Percentiles rank a stretch among this genome's conserved stretches.
These are phyloP conservation scores for Cyberlindnera subsufficiens DNA, from an alignment of 805 yeast genomes.

Conservation along the genomic window DNA sequence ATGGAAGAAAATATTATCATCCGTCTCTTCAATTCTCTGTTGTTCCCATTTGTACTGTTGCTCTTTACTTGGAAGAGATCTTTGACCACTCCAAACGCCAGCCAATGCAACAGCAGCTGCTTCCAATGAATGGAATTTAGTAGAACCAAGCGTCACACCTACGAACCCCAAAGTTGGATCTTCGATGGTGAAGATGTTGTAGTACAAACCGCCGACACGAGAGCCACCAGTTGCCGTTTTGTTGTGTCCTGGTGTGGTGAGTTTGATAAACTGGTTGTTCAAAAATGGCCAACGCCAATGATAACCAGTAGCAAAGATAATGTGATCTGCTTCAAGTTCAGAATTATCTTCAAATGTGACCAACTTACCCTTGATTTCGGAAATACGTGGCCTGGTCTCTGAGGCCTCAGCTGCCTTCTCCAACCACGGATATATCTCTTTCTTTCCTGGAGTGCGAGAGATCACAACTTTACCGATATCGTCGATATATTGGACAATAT, in stretches of 20 bases:
- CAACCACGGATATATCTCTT: slow-evolving; percentile 6
- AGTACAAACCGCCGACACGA: slow-evolving; percentile 31
- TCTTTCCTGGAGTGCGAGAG: slow-evolving; percentile 25
- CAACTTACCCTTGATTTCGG: slow-evolving; percentile 11
- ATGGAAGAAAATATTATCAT: slow-evolving; percentile 5
- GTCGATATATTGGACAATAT: slow-evolving; percentile 35
- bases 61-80: slow-evolving; percentile 31
- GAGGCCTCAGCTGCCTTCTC: slow-evolving; percentile 2
- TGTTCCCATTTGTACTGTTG: slow-evolving; percentile 33
- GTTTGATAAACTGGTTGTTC: slow-evolving; percentile 20
- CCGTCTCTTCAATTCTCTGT: slow-evolving; percentile 22
- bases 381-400: slow-evolving; percentile 4
- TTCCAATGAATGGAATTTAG: slow-evolving; percentile 45
- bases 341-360: slow-evolving; percentile 41
- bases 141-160: slow-evolving; percentile 33
- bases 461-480: slow-evolving; percentile 42
- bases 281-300: slow-evolving; percentile 31
- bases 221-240: slow-evolving; percentile 6
- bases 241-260: slow-evolving; percentile 10
- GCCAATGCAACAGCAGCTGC: slow-evolving; percentile 44
- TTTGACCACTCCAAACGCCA: slow-evolving; percentile 42
- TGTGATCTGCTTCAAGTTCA: slow-evolving; percentile 36
- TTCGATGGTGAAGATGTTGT: slow-evolving; percentile 37
- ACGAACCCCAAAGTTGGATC: slow-evolving; percentile 41
- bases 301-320: slow-evolving; percentile 71